Evolutionary conservation across 2,329 filamentous ascomycete genomes (phyloP), one percentile per base, ranked within the genome.

Genomic region (Neofusicoccum cordaticola): DNA sequence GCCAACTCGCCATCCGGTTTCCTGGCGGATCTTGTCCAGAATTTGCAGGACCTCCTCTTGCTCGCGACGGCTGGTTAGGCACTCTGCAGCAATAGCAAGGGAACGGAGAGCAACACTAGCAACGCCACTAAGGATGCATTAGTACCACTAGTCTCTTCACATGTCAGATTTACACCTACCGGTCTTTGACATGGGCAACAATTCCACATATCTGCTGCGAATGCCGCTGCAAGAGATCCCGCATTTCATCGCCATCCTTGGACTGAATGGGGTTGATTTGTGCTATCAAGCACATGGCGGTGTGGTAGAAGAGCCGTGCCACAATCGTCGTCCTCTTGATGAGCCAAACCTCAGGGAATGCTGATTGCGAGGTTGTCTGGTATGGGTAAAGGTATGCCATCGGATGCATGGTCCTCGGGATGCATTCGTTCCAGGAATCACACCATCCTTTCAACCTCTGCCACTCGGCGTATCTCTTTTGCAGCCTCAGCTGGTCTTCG

Each of bases 191-290:
- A 73, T 96, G 92, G 2, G 92, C 91, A 27, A 91, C 88, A 67
- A 98, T 96, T 13, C 94, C 94, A 73, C 93, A 97, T 27, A 96
- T 89, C 73, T 93, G 89, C 69, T 90, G 89, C 0, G 92, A 90
- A 73, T 97, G 92, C 67, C 87, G 86, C 56, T 89, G 82, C 70
- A 90, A 88, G 72, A 90, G 84, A 4, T 84, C 82, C 52, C 85
- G 85, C 86, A 94, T 91, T 66, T 92, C 89, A 3, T 86, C 81
- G 2, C 83, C 82, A 42, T 86, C 83, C 7, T 84, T 80, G 11
- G 85, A 81, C 42, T 88, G 83, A 60, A 90, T 75, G 0, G 93
- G 93, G 73, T 97, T 90, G 22, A 88, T 88, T 69, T 94, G 91
- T 3, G 90, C 87, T 4, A 97, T 84, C 39, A 97, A 80, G 68